phyloP scores from a whole-genome alignment of 2,329 filamentous ascomycete genomes.

The Cladophialophora bantiana region DNA sequence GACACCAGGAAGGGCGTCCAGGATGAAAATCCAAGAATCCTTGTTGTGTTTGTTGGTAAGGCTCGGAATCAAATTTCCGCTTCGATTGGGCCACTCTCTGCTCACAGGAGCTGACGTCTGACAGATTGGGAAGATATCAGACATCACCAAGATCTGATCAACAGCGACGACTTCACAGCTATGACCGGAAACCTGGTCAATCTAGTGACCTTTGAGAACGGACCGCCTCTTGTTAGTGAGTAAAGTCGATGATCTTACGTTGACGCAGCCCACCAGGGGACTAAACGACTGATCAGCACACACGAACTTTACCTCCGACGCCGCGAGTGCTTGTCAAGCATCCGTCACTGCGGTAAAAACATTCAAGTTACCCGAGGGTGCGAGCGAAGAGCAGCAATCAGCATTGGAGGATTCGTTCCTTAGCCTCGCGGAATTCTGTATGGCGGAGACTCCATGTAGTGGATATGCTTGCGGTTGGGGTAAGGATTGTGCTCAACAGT shows the following conservation, averaged over 20 bases:
- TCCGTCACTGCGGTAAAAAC: constrained; percentile 15
- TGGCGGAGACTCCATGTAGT: background rate
- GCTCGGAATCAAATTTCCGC: background rate
- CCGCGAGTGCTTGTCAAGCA: background rate
- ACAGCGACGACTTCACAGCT: background rate
- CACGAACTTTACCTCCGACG: constrained; percentile 17
- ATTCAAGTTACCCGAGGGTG: constrained; percentile 8
- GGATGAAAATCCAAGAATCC: constrained; percentile 3
- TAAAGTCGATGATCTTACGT: background rate
- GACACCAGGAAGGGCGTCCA: background rate
- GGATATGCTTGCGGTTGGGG: constrained; percentile 20
- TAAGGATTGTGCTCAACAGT: background rate
- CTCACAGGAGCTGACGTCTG: background rate
- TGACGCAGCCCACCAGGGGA: background rate
- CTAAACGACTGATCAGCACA: constrained; percentile 6
- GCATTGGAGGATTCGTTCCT: constrained; percentile 17
- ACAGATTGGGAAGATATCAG: constrained; percentile 18
- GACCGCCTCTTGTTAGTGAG: constrained; percentile 8
- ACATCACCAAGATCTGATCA: constrained; percentile 18
- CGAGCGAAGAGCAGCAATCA: constrained; percentile 6
- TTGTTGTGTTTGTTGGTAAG: constrained; percentile 6
- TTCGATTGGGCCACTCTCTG: background rate
- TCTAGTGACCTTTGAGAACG: constrained; percentile 11
- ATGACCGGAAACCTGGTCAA: constrained; percentile 8
- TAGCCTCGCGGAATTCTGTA: background rate